Conservation (phyloP, 192 early-diverging fungal species). For the Backusella circina region DNA sequence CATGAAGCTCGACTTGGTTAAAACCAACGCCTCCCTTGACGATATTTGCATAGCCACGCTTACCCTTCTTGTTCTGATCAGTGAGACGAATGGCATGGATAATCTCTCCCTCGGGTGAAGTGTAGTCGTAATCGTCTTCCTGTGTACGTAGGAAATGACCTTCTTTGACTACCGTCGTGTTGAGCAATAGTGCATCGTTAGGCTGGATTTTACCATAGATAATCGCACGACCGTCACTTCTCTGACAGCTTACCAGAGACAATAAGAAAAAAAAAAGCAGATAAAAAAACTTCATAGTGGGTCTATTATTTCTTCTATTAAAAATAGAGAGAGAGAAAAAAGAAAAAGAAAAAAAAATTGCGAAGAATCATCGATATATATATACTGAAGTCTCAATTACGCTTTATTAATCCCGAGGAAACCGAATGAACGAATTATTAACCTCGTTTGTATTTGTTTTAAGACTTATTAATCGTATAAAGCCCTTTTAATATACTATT, state of each 20-base stretch:
- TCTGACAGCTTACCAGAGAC: neutral
- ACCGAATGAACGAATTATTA: neutral
- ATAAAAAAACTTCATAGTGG: neutral
- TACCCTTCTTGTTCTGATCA: neutral
- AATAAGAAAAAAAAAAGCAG: neutral
- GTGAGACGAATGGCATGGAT: neutral
- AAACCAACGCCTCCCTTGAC: neutral
- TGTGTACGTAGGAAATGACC: neutral
- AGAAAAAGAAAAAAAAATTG: neutral
- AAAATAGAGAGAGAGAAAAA: neutral
- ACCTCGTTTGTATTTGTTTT: neutral
- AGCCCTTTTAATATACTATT: neutral
- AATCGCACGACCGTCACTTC: neutral
- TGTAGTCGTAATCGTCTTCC: neutral
- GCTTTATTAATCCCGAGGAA: neutral
- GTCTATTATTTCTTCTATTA: neutral
- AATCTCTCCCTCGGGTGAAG: neutral
- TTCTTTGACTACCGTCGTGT: neutral
- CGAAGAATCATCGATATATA: neutral
- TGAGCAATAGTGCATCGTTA: neutral
- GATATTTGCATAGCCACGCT: neutral
- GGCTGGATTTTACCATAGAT: neutral
- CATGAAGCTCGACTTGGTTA: neutral
- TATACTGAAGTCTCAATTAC: neutral
- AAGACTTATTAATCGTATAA: neutral